Conservation (phyloP, 192 early-diverging fungal genomes). For the Piromyces finnis region DNA sequence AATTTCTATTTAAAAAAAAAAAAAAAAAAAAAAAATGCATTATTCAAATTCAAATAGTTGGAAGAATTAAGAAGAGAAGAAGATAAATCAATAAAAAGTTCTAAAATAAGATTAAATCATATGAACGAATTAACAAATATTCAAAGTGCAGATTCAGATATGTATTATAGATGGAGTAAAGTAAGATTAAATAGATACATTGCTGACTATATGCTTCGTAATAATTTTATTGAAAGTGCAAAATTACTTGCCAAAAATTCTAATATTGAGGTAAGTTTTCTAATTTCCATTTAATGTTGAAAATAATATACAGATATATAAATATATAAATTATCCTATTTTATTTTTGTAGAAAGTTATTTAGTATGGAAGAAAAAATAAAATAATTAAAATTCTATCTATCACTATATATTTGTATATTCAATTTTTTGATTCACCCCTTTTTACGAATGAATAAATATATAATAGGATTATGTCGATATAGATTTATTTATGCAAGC, state of each 20-base stretch:
- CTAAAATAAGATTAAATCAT: constrained; percentile 55
- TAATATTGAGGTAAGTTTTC: constrained; percentile 50
- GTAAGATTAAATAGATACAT: constrained; percentile 71
- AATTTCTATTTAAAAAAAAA: too few relatives aligned
- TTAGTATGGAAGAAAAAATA: too few relatives aligned
- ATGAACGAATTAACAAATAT: constrained; percentile 53
- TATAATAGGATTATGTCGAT: constrained; percentile 83
- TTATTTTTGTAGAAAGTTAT: too few relatives aligned
- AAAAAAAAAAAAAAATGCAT: too few relatives aligned
- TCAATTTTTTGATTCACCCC: too few relatives aligned
- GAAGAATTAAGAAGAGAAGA: constrained; percentile 63
- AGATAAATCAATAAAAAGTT: constrained; percentile 39
- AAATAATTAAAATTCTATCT: too few relatives aligned
- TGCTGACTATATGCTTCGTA: constrained; percentile 89
- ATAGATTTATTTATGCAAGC: constrained; percentile 75
- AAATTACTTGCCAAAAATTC: constrained; percentile 34
- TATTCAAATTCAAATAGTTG: too few relatives aligned
- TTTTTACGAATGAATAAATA: too few relatives aligned
- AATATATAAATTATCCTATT: too few relatives aligned
- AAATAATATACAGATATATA: too few relatives aligned
- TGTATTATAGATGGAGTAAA: constrained; percentile 70
- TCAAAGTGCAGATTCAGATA: constrained; percentile 37
- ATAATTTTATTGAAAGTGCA: constrained; percentile 64
- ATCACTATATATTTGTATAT: too few relatives aligned
- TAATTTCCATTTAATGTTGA: too few relatives aligned